phyloP scores from a whole-genome alignment of 306 rosid genomes.

The Lathyrus sativus region DNA sequence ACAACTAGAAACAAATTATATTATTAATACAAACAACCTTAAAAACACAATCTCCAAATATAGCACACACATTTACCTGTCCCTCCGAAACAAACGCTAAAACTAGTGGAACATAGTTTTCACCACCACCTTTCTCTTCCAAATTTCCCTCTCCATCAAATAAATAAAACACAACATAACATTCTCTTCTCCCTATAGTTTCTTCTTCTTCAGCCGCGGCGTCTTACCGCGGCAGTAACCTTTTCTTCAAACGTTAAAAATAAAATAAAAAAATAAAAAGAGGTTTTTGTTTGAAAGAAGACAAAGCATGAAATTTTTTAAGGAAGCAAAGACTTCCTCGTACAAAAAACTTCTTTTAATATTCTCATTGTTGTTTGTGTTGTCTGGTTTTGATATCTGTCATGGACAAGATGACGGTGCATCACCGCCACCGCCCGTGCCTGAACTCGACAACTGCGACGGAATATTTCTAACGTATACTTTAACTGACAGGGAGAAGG shows the following conservation, averaged over 20 bases:
- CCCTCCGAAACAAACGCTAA: constrained; percentile 46
- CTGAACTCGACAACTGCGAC: constrained; percentile 52
- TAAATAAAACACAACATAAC: constrained; percentile 9
- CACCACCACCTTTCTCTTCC: constrained; percentile 45
- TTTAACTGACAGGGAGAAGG: constrained; percentile 50
- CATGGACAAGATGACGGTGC: constrained; percentile 34
- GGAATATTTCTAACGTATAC: constrained; percentile 72
- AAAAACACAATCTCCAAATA: constrained; percentile 10
- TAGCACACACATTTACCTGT: constrained; percentile 9
- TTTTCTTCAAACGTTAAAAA: not conserved
- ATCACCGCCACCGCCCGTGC: not conserved
- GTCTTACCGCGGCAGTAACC: constrained; percentile 43
- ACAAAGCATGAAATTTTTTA: constrained; percentile 35
- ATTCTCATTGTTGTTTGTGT: not conserved
- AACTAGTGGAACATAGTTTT: constrained; percentile 55
- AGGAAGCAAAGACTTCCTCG: not conserved
- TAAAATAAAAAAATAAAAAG: not conserved
- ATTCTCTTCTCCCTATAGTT: constrained; percentile 28
- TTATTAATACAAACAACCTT: not conserved
- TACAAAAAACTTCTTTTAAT: not conserved
- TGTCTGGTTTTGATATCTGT: constrained; percentile 31
- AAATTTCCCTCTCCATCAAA: constrained; percentile 39
- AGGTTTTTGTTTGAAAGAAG: not conserved
- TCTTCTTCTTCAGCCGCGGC: constrained; percentile 48
- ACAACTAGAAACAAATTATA: not conserved